Conservation (phyloP, 2,329 filamentous ascomycete species). For the Chaetomium strumarium region DNA sequence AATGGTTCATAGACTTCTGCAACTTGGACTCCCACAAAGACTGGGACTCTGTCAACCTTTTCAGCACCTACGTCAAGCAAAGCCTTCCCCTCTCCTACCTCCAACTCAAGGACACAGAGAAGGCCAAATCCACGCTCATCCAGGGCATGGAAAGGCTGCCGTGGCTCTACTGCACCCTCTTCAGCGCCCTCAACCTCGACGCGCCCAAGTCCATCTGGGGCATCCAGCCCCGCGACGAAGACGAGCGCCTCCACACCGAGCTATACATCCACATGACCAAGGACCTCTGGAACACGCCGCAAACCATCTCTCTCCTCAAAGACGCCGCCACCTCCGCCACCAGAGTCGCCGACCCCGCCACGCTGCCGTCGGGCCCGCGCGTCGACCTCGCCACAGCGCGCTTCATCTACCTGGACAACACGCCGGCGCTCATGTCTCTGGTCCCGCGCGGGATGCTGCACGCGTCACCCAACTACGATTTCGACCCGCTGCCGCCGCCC, state of each 20-base stretch:
- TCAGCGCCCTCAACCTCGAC: constrained; percentile 73
- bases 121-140: constrained; percentile 59
- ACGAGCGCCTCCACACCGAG: constrained; percentile 64
- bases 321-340: constrained; percentile 45
- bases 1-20: constrained; percentile 68
- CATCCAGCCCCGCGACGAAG: constrained; percentile 56
- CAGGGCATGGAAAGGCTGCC: constrained; percentile 68
- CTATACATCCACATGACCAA: constrained; percentile 73
- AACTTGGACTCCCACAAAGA: constrained; percentile 41
- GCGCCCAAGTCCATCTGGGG: constrained; percentile 81
- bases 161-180: constrained; percentile 78
- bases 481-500: constrained; percentile 74
- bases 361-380: constrained; percentile 33
- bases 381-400: constrained; percentile 54
- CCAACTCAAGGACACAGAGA: constrained; percentile 59
- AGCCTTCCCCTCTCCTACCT: constrained; percentile 71
- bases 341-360: constrained; percentile 27
- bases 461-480: constrained; percentile 63
- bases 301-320: constrained; percentile 61
- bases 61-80: constrained; percentile 59
- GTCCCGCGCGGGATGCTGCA: constrained; percentile 62
- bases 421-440: constrained; percentile 62
- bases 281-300: constrained; percentile 79
- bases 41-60: neutral
- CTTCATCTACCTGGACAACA: constrained; percentile 73